Conservation (phyloP, 331 rosid species). For the Cydonia oblonga region DNA sequence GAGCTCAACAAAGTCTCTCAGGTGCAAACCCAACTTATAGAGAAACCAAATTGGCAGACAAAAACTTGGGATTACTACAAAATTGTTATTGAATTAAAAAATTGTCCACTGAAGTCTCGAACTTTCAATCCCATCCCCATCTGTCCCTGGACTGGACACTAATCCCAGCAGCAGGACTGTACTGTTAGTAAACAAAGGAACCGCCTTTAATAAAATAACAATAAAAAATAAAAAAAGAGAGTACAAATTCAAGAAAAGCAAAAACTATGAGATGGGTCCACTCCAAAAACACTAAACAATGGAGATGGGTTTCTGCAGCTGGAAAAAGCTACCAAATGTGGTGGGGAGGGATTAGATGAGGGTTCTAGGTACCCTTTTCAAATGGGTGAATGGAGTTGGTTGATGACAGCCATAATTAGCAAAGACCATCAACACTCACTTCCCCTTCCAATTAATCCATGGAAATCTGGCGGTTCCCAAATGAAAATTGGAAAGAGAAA, state of each 20-base stretch:
- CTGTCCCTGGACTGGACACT: slow-evolving; percentile 15
- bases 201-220: slow-evolving; percentile 5
- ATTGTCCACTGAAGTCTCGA: not conserved
- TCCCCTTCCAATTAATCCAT: not conserved
- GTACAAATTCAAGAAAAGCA: not conserved
- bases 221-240: not conserved
- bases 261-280: slow-evolving; percentile 4
- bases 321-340: not conserved
- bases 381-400: slow-evolving; percentile 3
- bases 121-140: slow-evolving; percentile 17
- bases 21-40: slow-evolving; percentile 7
- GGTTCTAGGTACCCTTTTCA: not conserved
- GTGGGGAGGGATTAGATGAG: not conserved
- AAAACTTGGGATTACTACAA: not conserved
- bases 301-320: not conserved
- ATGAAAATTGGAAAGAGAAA: not conserved
- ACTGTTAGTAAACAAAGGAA: not conserved
- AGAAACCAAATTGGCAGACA: not conserved
- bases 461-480: not conserved
- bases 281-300: not conserved
- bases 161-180: not conserved
- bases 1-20: not conserved
- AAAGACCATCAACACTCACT: not conserved
- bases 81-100: not conserved
- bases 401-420: slow-evolving; percentile 2